Base-by-base conservation (phyloP, 2,329 filamentous ascomycete species). In the Aspergillus pseudotamarii region DNA sequence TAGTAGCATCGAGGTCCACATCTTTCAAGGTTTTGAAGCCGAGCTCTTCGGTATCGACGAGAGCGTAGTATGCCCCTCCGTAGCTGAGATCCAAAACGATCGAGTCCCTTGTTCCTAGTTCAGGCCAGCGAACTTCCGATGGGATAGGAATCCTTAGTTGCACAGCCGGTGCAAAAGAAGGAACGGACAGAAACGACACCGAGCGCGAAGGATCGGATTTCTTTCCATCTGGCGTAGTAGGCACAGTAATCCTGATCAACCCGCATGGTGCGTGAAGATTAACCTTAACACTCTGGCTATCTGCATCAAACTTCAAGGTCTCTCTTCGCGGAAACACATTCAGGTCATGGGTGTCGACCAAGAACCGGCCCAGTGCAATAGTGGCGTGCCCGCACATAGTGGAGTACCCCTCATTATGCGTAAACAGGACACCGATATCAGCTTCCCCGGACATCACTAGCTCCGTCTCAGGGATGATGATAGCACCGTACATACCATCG, bases 331-430 rank as follows among this genome's bases (percentile, higher is more conserved):
- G 77, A 59, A 84, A 84, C 16, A 82, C 70, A 12, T 32, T 59
- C 21, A 68, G 28, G 59, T 82, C 79, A 59, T 79, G 72, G 3
- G 75, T 76, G 60, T 83, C 81, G 23, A 82, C 73, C 0, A 81
- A 69, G 57, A 79, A 81, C 4, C 80, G 74, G 2, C 82, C 82
- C 14, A 85, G 66, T 0, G 83, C 83, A 53, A 85, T 81, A 0
- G 83, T 84, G 3, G 82, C 83, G 67, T 85, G 83, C 4, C 83
- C 83, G 63, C 83, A 84, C 76, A 84, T 84, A 6, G 81, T 84
- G 9, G 80, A 82, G 57, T 80, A 84, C 0, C 81, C 82, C 4
- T 81, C 79, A 36, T 82, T 83, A 36, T 81, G 80, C 64, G 76
- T 76, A 70, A 84, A 84, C 3, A 85, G 66, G 1, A 82, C 80